Evolutionary conservation across 441 rosid genomes (phyloP), one percentile per base, ranked within the genome.

Genomic region (Biscutella laevigata): DNA sequence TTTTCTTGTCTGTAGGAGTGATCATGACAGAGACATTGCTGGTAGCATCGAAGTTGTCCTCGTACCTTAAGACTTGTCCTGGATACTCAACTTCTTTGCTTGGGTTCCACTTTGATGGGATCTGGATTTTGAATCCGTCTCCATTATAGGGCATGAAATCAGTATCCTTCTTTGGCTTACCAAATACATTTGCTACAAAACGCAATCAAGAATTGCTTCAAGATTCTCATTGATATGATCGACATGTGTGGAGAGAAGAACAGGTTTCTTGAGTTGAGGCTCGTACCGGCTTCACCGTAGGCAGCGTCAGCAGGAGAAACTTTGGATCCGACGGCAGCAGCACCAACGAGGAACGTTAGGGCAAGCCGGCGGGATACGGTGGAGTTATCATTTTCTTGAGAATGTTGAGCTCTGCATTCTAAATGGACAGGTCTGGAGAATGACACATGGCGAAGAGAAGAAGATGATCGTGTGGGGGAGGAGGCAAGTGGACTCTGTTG

Each of bases 251-350:
- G 28, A 50, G 39, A 47, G 28, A 16, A 11, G 15, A 9, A 40
- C n/a, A n/a, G n/a, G n/a, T n/a, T n/a, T n/a, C n/a, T n/a, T n/a
- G n/a, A n/a, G n/a, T n/a, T n/a, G n/a, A 2, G 10, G 12, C 3
- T 17, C 11, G 1, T 49, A 80, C 95, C 94, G 14, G 95, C 72
- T 80, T 91, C 96, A 38, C 98, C 98, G 27, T 91, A 91, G 64
- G 98, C 95, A 6, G 98, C 98, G 24, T 80, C 92, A 26, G 98
- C 98, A 40, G 96, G 94, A 34, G 96, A 71, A 48, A 76, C 95
- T 80, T 73, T 88, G 52, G 84, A 81, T 48, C 82, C 86, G 4
- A 83, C 33, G 28, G 92, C 88, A 0, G 95, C 95, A 33, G 88
- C 79, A 12, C 95, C 92, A 7, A 81, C 52, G 41, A 88, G 82